Conservation (phyloP, 2,329 filamentous ascomycete species). For the Plectosphaerella sp. region DNA sequence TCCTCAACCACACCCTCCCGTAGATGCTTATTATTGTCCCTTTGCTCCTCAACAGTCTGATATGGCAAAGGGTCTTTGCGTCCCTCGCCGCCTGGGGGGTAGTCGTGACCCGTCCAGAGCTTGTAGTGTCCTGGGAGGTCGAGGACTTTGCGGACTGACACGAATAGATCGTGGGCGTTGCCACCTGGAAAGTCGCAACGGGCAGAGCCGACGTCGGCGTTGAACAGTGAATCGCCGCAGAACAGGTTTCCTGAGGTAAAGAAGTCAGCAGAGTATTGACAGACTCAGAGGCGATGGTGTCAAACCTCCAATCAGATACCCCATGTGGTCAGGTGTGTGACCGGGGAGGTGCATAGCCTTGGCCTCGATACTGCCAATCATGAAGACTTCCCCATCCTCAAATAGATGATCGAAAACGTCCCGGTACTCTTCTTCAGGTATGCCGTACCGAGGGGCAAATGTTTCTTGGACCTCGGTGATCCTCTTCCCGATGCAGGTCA, state of each 20-base stretch:
- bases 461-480: constrained; percentile 36
- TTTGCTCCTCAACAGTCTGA: constrained; percentile 41
- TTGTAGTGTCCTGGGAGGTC: constrained; percentile 35
- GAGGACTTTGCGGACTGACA: constrained; percentile 37
- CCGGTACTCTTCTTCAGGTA: constrained; percentile 27
- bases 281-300: background rate
- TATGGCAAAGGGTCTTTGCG: constrained; percentile 30
- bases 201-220: constrained; percentile 42
- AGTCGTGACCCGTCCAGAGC: constrained; percentile 53
- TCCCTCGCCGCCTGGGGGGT: constrained; percentile 29
- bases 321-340: constrained; percentile 45
- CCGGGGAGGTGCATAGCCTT: constrained; percentile 40
- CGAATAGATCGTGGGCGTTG: constrained; percentile 35
- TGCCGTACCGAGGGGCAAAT: constrained; percentile 34
- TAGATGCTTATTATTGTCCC: constrained; percentile 42
- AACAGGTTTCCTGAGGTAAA: constrained; percentile 22
- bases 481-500: constrained; percentile 37
- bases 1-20: constrained; percentile 32
- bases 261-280: background rate
- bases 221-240: constrained; percentile 43
- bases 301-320: constrained; percentile 35
- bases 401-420: constrained; percentile 37
- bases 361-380: constrained; percentile 31
- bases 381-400: constrained; percentile 36
- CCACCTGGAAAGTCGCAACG: constrained; percentile 48